Evolutionary conservation across 1,284 basidiomycete genomes (phyloP).

Genomic region (Ustilago nuda): DNA sequence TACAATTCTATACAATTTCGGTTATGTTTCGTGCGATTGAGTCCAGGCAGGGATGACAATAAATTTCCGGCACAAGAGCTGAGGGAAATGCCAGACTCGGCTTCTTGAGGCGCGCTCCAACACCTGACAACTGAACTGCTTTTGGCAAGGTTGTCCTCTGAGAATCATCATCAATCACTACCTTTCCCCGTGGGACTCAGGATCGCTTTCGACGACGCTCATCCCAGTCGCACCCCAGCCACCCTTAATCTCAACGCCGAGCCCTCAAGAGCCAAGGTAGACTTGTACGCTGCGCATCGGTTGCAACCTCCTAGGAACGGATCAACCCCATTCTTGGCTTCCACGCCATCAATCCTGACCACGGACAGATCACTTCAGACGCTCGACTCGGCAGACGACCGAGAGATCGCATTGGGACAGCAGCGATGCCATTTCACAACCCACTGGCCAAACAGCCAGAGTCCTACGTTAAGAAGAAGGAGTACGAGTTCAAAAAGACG

Average conservation of each 20-base stretch:
- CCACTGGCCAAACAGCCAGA: conserved; percentile 57
- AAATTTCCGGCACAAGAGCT: conserved; percentile 3
- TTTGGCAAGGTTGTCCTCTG: neutral
- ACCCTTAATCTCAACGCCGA: neutral
- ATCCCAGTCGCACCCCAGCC: neutral
- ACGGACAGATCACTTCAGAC: no score
- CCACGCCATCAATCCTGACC: neutral
- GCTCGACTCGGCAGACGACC: no score
- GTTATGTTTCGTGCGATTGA: no score
- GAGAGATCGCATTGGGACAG: neutral
- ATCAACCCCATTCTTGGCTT: neutral
- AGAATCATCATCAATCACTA: neutral
- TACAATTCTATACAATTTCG: no score
- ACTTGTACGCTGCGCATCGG: neutral
- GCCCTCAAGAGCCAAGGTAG: neutral
- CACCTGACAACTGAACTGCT: neutral
- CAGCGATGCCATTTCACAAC: conserved; percentile 55
- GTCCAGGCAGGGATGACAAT: neutral
- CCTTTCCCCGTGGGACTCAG: neutral
- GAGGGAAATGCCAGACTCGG: neutral
- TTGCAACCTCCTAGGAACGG: neutral
- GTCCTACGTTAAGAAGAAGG: conserved; percentile 66
- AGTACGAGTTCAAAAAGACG: conserved; percentile 67
- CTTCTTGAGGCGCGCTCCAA: conserved; percentile 1
- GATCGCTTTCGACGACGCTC: neutral